Base-by-base conservation (phyloP, 352 stramenopile species). In the Pythium aphanidermatum region DNA sequence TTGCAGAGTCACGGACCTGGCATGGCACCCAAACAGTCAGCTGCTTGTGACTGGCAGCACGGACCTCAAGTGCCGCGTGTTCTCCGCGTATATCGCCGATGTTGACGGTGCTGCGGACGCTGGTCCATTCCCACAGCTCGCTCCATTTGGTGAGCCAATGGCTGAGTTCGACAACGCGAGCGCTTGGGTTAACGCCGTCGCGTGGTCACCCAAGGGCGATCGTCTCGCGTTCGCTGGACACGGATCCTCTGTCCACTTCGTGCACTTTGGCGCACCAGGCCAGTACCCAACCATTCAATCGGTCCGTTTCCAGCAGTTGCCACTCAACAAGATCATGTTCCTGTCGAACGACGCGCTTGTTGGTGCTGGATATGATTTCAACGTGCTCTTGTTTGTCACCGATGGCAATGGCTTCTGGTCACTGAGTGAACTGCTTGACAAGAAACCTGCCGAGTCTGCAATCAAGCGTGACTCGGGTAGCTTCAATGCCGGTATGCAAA, bases 51-150 rank as follows among this genome's bases (percentile, higher is more conserved):
- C 92, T 2, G 86, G 70, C 33, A 94, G 78, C 62, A 95, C 83
- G 20, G 92, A 98, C 49, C 90, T 97, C 50, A 95, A 96, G 61
- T 97, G 87, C 65, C 86, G 92, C 43, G 84, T 98, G 32, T 94
- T 97, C 65, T 92, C 75, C 23, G 92, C 90, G 12, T 87, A 89
- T 59, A 70, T 95, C 17, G 63, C 65, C 11, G 79, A 93, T 21
- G 66, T 96, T n/a, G 89, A 96, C 41, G 64, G 61, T 12, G 43
- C 62, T n/a, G 64, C 74, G 1, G 63, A 92, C 52, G 64, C 74
- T 4, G 77, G 78, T 21, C 82, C 82, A 17, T 94, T 94, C 64
- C 50, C 72, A 35, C 72, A 73, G 11, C 59, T 92, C 29, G 74
- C 76, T 9, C 68, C 81, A 17, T 95, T 95, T 49, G 82, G 82